A percentile compares a stretch with the other conserved stretches of the same genome.
Evolutionary conservation across 306 rosid genomes (phyloP).

Genomic region (Cicer yamashitae): DNA sequence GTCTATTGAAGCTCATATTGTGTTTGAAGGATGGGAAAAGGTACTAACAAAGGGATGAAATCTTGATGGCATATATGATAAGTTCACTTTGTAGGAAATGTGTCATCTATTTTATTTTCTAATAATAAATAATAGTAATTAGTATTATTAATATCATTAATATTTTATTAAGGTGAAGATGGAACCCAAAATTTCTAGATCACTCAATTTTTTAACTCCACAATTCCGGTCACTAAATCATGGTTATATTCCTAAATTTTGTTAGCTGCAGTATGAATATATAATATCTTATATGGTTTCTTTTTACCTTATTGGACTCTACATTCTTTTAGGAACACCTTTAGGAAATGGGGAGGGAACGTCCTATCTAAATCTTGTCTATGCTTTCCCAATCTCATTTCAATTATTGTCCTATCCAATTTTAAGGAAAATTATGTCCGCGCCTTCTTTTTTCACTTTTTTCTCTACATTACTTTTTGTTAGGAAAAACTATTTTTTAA

Average conservation of each 20-base stretch:
- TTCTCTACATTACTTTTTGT: neutral
- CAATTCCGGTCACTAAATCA: too few species aligned
- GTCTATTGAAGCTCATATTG: neutral
- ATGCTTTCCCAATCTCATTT: neutral
- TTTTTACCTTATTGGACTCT: neutral
- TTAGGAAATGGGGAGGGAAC: constrained; percentile 9
- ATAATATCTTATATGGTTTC: neutral
- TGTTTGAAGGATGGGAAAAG: neutral
- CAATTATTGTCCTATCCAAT: neutral
- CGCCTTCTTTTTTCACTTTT: neutral
- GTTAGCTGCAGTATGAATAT: neutral
- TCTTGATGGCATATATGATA: too few species aligned
- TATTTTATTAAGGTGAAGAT: too few species aligned
- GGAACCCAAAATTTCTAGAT: too few species aligned
- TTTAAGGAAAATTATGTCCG: neutral
- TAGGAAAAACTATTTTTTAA: neutral
- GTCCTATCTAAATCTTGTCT: neutral
- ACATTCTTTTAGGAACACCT: neutral
- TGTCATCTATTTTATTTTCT: too few species aligned
- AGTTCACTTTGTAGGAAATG: too few species aligned
- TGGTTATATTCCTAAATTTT: too few species aligned
- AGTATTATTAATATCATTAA: too few species aligned
- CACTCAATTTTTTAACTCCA: too few species aligned
- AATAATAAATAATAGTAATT: too few species aligned
- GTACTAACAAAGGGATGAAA: neutral